Evolutionary conservation across 768 basidiomycete species (phyloP), one percentile per base, ranked within the genome.

Genomic region (Rhizopogon vulgaris): DNA sequence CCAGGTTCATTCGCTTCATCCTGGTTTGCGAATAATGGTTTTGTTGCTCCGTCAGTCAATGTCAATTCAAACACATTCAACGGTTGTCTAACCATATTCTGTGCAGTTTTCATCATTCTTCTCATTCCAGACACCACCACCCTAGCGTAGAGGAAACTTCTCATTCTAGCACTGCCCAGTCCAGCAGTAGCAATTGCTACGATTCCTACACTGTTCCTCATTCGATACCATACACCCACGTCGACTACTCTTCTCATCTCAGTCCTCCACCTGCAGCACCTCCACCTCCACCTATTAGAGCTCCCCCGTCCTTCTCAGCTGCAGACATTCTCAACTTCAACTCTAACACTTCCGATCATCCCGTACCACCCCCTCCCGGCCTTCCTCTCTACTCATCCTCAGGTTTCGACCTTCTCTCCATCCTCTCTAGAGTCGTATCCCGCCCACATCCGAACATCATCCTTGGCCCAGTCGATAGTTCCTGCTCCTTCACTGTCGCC

Each of bases 391-490:
- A 99, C 71, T 94, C 92, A 2, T 73, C 84, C 1, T 87, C 90
- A 1, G 96, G 95, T 2, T 96, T 96, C 57, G 95, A 98, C 65
- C 75, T 94, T 45, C 73, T 98, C 41, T 81, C 85, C 27, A 76
- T 96, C 40, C 77, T 98, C 25, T 77, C 87, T 9, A 78, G 90
- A 7, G 85, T 98, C 7, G 84, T 79, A 6, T 78, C 74, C 14
- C 79, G 94, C 6, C 82, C 82, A 0, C 78, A 86, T 59, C 90
- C 92, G 1, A 80, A 73, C 52, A 78, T 97, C 39, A 69, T 75
- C 9, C 78, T 98, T 15, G 95, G 96, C 14, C 92, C 95, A 0
- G 90, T 98, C 27, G 95, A 99, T 68, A 73, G 93, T 54, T 86
- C 87, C 6, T 94, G 91, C 64, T 82, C 86, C n/a, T 99, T 98